Percentiles rank a stretch among this genome's conserved stretches.
Evolutionary conservation across 1,284 basidiomycete genomes (phyloP).

Genomic region (Phenoliferia sp.): DNA sequence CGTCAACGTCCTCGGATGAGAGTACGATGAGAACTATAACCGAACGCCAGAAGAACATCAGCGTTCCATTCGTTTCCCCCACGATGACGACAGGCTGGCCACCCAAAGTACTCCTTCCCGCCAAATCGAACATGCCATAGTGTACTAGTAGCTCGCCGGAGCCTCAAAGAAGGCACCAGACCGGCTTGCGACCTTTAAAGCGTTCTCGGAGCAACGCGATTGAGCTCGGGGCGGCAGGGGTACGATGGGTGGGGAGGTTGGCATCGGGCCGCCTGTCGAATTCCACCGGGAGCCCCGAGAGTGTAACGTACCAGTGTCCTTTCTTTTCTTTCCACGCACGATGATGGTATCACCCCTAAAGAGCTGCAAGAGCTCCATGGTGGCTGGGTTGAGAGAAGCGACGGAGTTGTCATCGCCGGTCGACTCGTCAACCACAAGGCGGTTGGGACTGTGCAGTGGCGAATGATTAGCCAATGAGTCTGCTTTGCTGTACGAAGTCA

Average conservation of each 20-base stretch:
- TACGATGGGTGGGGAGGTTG: background rate
- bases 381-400: conserved; percentile 90
- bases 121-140: too few relatives aligned
- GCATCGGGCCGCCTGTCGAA: background rate
- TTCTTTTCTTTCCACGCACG: conserved; percentile 52
- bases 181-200: too few relatives aligned
- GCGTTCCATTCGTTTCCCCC: background rate
- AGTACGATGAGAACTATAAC: conserved; percentile 79
- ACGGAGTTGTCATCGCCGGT: conserved; percentile 88
- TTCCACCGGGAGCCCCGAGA: background rate
- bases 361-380: conserved; percentile 90
- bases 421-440: conserved; percentile 88
- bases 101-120: too few relatives aligned
- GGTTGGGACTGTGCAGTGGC: conserved; percentile 67
- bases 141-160: too few relatives aligned
- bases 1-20: conserved; percentile 91
- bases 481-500: too few relatives aligned
- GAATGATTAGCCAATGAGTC: background rate
- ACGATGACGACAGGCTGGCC: background rate
- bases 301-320: conserved; percentile 33
- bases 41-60: background rate
- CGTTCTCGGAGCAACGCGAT: background rate
- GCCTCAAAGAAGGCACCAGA: too few relatives aligned
- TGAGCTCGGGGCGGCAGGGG: background rate
- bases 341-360: conserved; percentile 95